Evolutionary conservation across 306 rosid species (phyloP).

Genomic region (Vachellia pachyceras): DNA sequence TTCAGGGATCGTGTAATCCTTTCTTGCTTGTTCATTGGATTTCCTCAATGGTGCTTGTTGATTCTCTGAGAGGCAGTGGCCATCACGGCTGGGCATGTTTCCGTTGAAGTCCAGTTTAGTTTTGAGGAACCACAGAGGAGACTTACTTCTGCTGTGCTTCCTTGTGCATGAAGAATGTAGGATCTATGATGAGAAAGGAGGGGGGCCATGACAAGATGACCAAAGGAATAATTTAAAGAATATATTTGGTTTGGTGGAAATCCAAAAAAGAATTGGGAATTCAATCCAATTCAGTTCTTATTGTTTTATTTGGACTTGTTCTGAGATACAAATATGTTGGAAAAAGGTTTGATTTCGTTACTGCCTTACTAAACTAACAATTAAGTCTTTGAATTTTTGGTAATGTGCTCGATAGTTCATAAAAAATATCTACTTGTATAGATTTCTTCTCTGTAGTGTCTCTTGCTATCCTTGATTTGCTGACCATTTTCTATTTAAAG

Average conservation of each 20-base stretch:
- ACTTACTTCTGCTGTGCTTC: background rate
- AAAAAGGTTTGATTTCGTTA: background rate
- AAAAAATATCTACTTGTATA: background rate
- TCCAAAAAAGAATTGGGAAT: background rate
- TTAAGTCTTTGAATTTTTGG: too few species aligned
- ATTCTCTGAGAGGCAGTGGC: background rate
- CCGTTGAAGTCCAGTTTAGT: background rate
- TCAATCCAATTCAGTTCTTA: background rate
- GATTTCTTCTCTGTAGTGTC: background rate
- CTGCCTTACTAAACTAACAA: background rate
- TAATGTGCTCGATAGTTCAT: background rate
- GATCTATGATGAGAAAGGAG: background rate
- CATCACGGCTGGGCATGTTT: background rate
- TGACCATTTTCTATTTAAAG: background rate
- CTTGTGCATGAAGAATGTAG: background rate
- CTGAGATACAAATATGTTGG: background rate
- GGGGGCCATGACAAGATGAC: background rate
- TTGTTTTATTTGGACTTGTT: background rate
- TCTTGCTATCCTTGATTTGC: background rate
- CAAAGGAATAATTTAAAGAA: background rate
- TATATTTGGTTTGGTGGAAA: background rate
- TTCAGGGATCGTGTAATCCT: conserved; percentile 42
- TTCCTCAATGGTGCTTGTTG: background rate
- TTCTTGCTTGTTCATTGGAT: conserved; percentile 40
- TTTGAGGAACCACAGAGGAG: background rate